Percentiles rank a stretch among this genome's conserved stretches.
Conservation (phyloP, 495 filamentous ascomycete species). For the Paragyromitra xinjiangensis region DNA sequence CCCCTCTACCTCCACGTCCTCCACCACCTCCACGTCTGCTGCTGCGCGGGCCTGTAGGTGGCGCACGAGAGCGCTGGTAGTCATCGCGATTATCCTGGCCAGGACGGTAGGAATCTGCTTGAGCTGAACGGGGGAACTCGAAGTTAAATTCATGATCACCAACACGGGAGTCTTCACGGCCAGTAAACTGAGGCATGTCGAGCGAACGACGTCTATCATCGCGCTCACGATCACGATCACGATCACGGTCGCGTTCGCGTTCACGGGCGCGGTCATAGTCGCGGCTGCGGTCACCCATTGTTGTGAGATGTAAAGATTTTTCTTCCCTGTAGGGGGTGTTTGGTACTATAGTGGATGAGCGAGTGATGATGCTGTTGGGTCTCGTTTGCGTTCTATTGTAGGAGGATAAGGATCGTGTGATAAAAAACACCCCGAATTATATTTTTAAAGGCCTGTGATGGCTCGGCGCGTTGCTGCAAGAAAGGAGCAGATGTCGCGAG, state of each 20-base stretch:
- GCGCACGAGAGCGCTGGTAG: conserved; percentile 25
- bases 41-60: conserved; percentile 31
- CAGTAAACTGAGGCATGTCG: conserved; percentile 50
- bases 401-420: background rate
- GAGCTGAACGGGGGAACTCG: conserved; percentile 34
- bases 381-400: background rate
- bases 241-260: conserved; percentile 18
- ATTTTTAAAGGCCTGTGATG: background rate
- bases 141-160: conserved; percentile 52
- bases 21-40: conserved; percentile 30
- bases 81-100: conserved; percentile 30
- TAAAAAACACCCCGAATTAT: background rate
- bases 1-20: conserved; percentile 38
- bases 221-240: conserved; percentile 39
- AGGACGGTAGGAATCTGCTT: conserved; percentile 44
- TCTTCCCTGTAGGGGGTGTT: background rate
- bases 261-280: conserved; percentile 15
- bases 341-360: background rate
- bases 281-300: conserved; percentile 15
- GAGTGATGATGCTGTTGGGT: background rate
- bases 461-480: background rate
- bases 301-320: background rate
- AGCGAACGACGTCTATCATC: conserved; percentile 25
- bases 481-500: background rate
- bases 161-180: conserved; percentile 47